Evolutionary conservation across 129 eudicot species (phyloP), one percentile per base, ranked within the genome.

Genomic region (sunflower (Helianthus annuus)): DNA sequence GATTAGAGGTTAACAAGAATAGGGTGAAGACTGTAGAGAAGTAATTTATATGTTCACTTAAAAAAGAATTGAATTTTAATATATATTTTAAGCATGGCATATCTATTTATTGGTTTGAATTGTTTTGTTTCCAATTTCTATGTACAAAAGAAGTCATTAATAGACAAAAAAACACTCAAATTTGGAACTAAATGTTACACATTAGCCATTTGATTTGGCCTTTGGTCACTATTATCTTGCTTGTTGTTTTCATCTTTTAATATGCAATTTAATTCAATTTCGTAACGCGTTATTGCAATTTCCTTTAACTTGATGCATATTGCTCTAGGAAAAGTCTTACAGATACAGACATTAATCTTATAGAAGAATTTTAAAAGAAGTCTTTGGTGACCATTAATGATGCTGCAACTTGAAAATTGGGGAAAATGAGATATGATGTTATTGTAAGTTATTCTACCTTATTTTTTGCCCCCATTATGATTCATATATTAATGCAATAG

Each of bases 321-420:
- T 69, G 38, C 34, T 67, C 27, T 55, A 55, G 60, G 60, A 55
- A 55, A 55, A 54, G 60, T 17, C 60, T 6, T 54, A 54, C 17
- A 16, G 7, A 17, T 55, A 17, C 32, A 17, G 40, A 53, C 54
- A n/a, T 32, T 46, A 46, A 52, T 69, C 80, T 82, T 4, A 85
- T 83, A 54, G 91, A 83, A 13, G 87, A 79, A 11, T 87, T 42
- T 7, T 55, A 19, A 55, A 55, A 55, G 32, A 59, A 29, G 65
- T 29, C 16, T 59, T 32, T 77, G 73, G 80, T 83, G 68, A 46
- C 80, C 54, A 39, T 74, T 17, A 64, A 68, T 60, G 80, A 82
- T 40, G 87, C 73, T 70, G 85, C 80, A 56, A 67, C 19, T 15
- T 32, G 22, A 11, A 32, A 52, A 69, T 52, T 15, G 45, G 16